A percentile compares a stretch with the other conserved stretches of the same genome.
Conservation (phyloP, 225 moss, liverwort and hornwort species). For the Pseudisothecium myosuroides region DNA sequence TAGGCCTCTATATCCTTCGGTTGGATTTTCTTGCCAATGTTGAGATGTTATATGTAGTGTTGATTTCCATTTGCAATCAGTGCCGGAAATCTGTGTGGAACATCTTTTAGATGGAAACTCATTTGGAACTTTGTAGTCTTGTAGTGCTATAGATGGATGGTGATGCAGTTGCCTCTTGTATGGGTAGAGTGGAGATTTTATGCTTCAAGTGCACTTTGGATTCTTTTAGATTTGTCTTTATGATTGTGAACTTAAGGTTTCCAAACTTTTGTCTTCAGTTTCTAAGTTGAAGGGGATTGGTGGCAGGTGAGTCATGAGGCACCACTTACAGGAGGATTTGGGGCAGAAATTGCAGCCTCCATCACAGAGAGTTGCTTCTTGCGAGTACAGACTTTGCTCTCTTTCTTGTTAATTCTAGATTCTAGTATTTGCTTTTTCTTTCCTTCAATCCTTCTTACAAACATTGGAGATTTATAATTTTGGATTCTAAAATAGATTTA, state of each 20-base stretch:
- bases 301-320: slow-evolving; percentile 93
- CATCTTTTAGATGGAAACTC: background rate
- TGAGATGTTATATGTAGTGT: background rate
- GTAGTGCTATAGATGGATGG: background rate
- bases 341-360: slow-evolving; percentile 90
- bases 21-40: background rate
- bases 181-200: background rate
- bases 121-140: background rate
- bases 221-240: background rate
- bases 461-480: too few species aligned
- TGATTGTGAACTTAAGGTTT: background rate
- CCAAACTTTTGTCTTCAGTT: background rate
- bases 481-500: background rate
- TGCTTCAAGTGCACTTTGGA: too few species aligned
- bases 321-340: slow-evolving; percentile 93
- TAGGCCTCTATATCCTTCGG: background rate
- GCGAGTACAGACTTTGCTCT: slow-evolving; percentile 12
- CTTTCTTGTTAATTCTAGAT: background rate
- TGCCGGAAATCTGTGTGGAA: background rate
- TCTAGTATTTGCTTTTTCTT: background rate
- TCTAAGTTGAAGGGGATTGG: background rate
- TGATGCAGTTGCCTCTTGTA: too few species aligned
- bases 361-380: slow-evolving; percentile 86
- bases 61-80: background rate
- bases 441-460: background rate